Evolutionary conservation across 805 yeast genomes (phyloP).

Genomic region (Candida parachauliodes): DNA sequence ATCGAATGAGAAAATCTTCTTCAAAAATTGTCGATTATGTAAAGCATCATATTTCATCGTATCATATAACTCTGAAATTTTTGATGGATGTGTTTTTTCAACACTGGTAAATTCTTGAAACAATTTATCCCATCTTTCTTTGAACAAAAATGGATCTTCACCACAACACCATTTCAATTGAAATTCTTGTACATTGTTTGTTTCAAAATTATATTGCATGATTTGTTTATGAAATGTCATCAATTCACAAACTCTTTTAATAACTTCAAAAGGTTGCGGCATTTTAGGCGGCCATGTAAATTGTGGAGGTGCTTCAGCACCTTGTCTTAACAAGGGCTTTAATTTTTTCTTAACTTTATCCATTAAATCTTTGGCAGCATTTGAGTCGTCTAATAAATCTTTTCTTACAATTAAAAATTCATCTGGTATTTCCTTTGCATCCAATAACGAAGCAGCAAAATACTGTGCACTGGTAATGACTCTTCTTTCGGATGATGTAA

Average conservation of each 20-base stretch:
- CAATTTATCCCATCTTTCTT: conserved; percentile 95
- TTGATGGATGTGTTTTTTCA: conserved; percentile 96
- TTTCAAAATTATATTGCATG: conserved; percentile 74
- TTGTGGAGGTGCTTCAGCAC: conserved; percentile 94
- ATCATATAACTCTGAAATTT: conserved; percentile 93
- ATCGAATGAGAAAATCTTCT: conserved; percentile 71
- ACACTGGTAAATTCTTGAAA: conserved; percentile 88
- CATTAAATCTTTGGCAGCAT: conserved; percentile 97
- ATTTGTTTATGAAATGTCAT: conserved; percentile 88
- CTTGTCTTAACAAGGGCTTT: conserved; percentile 90
- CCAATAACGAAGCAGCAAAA: conserved; percentile 74
- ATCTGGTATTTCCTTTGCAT: conserved; percentile 57
- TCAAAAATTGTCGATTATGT: conserved; percentile 87
- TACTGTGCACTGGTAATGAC: conserved; percentile 90
- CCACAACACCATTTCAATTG: conserved; percentile 94
- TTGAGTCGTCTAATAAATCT: conserved; percentile 90
- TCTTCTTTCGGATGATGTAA: conserved; percentile 90
- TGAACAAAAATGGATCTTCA: conserved; percentile 85
- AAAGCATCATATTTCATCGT: conserved; percentile 98
- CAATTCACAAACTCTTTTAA: conserved; percentile 88
- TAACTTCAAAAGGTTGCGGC: conserved; percentile 95
- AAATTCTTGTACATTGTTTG: conserved; percentile 61
- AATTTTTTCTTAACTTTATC: conserved; percentile 95
- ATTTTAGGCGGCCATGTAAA: conserved; percentile 98
- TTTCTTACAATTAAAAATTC: conserved; percentile 80